Conservation (phyloP, 257 asterid genomes). For the Nicotiana benthamiana region DNA sequence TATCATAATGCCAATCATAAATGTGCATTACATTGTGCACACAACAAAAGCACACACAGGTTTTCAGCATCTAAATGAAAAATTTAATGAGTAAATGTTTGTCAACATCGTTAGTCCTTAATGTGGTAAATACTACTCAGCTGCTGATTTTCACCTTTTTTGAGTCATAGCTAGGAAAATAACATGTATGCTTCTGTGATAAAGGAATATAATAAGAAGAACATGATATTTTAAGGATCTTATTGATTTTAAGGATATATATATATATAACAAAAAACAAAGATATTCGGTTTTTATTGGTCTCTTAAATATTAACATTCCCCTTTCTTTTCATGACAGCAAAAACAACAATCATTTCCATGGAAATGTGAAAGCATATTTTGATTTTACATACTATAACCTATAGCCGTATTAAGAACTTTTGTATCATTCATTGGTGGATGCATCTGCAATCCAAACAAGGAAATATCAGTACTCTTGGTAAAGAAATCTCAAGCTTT, state of each 20-base stretch:
- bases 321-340: conserved; percentile 1
- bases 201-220: not conserved
- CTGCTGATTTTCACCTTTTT: not conserved
- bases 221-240: not conserved
- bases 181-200: not conserved
- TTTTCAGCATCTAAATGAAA: not conserved
- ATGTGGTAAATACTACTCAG: not conserved
- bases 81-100: not conserved
- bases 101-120: not conserved
- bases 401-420: not conserved
- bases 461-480: conserved; percentile 23
- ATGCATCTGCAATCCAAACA: not conserved
- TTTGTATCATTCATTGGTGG: not conserved
- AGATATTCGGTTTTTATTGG: not conserved
- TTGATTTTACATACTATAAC: not conserved
- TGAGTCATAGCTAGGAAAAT: not conserved
- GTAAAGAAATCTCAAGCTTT: conserved; percentile 33
- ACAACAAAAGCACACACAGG: not conserved
- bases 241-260: not conserved
- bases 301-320: not conserved
- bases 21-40: not conserved
- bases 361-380: not conserved
- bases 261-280: not conserved
- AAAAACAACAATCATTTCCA: not conserved
- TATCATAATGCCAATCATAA: not conserved